phyloP scores from a whole-genome alignment of 1,284 basidiomycete species.

The Fomes fomentarius region DNA sequence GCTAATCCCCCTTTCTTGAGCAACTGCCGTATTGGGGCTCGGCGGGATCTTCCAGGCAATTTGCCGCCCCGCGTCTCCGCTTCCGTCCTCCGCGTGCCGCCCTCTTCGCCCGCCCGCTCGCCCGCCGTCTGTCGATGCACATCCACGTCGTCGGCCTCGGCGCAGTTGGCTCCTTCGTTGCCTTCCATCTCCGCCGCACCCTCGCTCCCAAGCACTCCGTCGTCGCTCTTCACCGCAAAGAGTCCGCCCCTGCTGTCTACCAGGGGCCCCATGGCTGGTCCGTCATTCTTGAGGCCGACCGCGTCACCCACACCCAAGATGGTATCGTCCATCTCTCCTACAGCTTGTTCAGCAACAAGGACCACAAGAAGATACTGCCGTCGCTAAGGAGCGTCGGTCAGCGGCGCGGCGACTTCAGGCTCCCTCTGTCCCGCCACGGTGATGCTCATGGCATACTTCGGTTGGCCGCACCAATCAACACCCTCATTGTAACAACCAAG shows the following conservation, averaged over 20 bases:
- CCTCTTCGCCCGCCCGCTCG: not conserved
- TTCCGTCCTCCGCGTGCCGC: not conserved
- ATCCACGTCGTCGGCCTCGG: conserved; percentile 73
- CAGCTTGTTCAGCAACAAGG: conserved; percentile 4
- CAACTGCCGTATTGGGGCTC: conserved; percentile 7
- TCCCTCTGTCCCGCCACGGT: not conserved
- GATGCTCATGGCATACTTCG: conserved; percentile 5
- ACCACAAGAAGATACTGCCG: not conserved
- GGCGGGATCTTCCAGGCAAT: conserved; percentile 1
- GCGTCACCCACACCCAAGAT: conserved; percentile 42
- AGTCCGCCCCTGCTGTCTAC: conserved; percentile 36
- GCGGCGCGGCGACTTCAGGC: conserved; percentile 12
- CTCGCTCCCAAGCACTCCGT: conserved; percentile 59
- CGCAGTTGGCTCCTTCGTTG: conserved; percentile 80
- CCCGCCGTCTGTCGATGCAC: conserved; percentile 50
- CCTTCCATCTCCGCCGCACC: conserved; percentile 73
- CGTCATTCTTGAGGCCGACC: conserved; percentile 52
- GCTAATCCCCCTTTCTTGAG: conserved; percentile 9
- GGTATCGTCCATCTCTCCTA: conserved; percentile 39
- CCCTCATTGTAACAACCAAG: conserved; percentile 86
- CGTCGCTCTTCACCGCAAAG: conserved; percentile 60
- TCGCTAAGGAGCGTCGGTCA: not conserved
- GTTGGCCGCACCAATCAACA: conserved; percentile 50
- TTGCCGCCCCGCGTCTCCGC: conserved; percentile 2
- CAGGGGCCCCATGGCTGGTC: conserved; percentile 2